These are phyloP conservation scores for Penicillium bialowiezense DNA, from an alignment of 495 filamentous ascomycete genomes.

Conservation along the genomic window DNA sequence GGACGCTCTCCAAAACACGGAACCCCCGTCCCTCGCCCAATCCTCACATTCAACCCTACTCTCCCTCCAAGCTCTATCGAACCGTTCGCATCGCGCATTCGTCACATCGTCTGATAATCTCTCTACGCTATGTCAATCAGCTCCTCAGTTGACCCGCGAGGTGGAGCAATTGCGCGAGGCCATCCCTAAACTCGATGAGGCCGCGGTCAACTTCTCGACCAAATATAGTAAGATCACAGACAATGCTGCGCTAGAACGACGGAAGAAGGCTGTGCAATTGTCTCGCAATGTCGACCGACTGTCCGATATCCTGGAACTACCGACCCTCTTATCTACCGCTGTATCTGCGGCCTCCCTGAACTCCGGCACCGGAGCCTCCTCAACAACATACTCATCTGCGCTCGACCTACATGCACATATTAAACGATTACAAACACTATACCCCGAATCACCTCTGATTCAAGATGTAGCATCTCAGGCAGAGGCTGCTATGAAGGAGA, in stretches of 20 bases:
- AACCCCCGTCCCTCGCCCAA: constrained; percentile 77
- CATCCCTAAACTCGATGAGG: constrained; percentile 76
- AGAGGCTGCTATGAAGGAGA: constrained; percentile 82
- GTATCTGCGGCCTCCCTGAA: constrained; percentile 59
- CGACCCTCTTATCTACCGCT: constrained; percentile 74
- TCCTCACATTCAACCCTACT: constrained; percentile 78
- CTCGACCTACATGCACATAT: constrained; percentile 94
- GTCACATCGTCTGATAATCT: constrained; percentile 78
- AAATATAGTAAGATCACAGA: constrained; percentile 75
- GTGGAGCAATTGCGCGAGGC: constrained; percentile 62
- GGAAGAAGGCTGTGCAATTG: constrained; percentile 82
- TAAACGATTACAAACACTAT: constrained; percentile 76
- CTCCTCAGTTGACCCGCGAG: constrained; percentile 65
- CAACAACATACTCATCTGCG: constrained; percentile 84
- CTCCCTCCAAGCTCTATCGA: constrained; percentile 83
- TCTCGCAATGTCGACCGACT: constrained; percentile 84
- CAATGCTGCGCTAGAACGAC: constrained; percentile 69
- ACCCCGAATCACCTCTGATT: constrained; percentile 74
- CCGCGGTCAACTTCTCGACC: constrained; percentile 74
- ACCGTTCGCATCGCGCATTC: constrained; percentile 86
- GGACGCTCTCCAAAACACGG: constrained; percentile 64
- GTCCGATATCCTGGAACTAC: constrained; percentile 88
- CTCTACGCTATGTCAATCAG: constrained; percentile 60
- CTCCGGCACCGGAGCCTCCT: constrained; percentile 45
- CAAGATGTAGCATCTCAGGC: constrained; percentile 71